Percentiles rank a stretch among this genome's conserved stretches.
phyloP scores from a whole-genome alignment of 257 asterid genomes.

The Solanum bulbocastanum region DNA sequence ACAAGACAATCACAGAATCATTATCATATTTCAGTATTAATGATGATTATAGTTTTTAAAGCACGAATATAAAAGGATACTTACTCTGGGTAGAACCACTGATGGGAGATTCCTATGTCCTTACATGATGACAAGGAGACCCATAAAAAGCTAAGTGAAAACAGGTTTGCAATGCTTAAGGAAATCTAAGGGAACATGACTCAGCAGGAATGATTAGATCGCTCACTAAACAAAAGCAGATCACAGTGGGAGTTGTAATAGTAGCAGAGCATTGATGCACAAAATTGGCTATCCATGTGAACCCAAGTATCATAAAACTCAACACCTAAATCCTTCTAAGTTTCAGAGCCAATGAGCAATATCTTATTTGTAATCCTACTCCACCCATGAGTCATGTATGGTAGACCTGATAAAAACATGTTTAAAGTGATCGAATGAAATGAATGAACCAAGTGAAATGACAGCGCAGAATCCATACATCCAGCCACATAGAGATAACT shows the following conservation, averaged over 20 bases:
- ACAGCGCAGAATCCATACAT: neutral
- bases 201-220: neutral
- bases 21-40: neutral
- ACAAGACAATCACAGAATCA: neutral
- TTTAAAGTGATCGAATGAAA: neutral
- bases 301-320: neutral
- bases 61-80: neutral
- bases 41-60: neutral
- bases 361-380: neutral
- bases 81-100: neutral
- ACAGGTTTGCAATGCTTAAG: neutral
- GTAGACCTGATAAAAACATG: neutral
- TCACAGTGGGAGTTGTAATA: neutral
- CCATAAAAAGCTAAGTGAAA: neutral
- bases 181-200: neutral
- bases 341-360: neutral
- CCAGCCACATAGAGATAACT: neutral
- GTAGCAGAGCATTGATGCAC: neutral
- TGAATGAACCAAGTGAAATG: neutral
- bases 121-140: neutral
- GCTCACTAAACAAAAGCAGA: neutral
- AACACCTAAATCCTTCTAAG: neutral
- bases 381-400: neutral
- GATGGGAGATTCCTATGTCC: neutral
- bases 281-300: neutral